Evolutionary conservation across 1,284 basidiomycete species (phyloP).

Genomic region (Cutaneotrichosporon cutaneum): DNA sequence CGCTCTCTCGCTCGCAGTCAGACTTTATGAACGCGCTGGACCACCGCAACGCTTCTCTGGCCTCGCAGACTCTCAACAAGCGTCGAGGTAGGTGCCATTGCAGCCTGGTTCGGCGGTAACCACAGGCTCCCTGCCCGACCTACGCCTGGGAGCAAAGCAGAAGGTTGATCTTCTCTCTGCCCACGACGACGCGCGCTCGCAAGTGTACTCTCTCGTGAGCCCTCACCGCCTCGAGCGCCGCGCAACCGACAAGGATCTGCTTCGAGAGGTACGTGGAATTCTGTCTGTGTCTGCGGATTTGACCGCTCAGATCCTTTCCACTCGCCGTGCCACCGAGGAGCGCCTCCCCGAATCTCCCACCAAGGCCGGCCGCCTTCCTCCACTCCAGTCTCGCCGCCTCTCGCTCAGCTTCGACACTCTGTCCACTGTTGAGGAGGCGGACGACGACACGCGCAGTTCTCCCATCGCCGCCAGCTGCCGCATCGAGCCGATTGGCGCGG

Average conservation of each 20-base stretch:
- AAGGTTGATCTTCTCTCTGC: not conserved
- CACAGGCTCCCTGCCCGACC: not conserved
- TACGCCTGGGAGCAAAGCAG: not conserved
- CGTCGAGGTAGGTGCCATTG: conserved; percentile 3
- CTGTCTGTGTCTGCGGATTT: not conserved
- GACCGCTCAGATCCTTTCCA: not conserved
- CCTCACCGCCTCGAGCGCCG: not conserved
- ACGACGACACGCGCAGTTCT: not conserved
- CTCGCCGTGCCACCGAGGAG: not conserved
- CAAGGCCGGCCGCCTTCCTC: not conserved
- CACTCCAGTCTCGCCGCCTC: not conserved
- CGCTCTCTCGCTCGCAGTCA: not conserved
- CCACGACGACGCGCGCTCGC: not conserved
- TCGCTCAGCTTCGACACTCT: conserved; percentile 8
- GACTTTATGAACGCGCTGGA: not conserved
- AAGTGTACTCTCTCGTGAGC: not conserved
- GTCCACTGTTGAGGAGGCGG: conserved; percentile 10
- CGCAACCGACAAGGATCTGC: not conserved
- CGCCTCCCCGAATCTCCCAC: not conserved
- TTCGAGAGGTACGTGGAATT: not conserved
- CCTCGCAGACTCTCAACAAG: not conserved
- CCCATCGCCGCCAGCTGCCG: not conserved
- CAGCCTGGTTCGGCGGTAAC: not conserved
- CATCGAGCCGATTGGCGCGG: conserved; percentile 18
- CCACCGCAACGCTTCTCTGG: not conserved